Evolutionary conservation across 179 eudicot species (phyloP).

Genomic region (Camellia oleifera): DNA sequence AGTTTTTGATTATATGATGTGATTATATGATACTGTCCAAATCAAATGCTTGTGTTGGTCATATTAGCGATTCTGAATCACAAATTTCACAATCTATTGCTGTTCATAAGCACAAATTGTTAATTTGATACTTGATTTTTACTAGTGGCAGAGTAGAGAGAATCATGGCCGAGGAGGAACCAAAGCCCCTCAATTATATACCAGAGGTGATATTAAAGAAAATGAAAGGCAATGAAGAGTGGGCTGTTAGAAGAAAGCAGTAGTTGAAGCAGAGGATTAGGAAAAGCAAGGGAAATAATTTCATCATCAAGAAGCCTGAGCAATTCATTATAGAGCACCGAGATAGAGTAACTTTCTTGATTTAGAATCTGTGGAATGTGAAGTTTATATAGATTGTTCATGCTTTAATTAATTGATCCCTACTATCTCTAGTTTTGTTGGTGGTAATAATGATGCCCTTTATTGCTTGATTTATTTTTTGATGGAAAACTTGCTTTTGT

Average conservation of each 20-base stretch:
- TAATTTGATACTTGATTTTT: not conserved
- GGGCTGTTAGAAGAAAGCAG: conserved; percentile 74
- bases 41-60: not conserved
- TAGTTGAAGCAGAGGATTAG: conserved; percentile 40
- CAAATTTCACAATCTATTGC: not conserved
- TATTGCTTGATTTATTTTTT: not conserved
- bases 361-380: not conserved
- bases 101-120: not conserved
- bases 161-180: conserved; percentile 52
- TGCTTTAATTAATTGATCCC: not conserved
- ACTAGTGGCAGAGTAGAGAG: conserved; percentile 10
- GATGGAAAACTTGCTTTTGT: not conserved
- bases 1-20: not conserved
- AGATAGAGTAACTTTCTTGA: conserved; percentile 41
- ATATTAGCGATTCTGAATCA: not conserved
- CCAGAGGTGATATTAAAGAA: conserved; percentile 70
- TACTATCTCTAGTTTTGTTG: not conserved
- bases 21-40: not conserved
- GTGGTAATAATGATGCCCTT: not conserved
- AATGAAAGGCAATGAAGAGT: conserved; percentile 73
- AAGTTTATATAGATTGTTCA: not conserved
- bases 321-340: conserved; percentile 64
- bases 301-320: conserved; percentile 67
- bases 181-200: conserved; percentile 36
- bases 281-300: conserved; percentile 40